Evolutionary conservation across 192 early-diverging fungal genomes (phyloP), one percentile per base, ranked within the genome.

Genomic region (Allomyces macrogynus): DNA sequence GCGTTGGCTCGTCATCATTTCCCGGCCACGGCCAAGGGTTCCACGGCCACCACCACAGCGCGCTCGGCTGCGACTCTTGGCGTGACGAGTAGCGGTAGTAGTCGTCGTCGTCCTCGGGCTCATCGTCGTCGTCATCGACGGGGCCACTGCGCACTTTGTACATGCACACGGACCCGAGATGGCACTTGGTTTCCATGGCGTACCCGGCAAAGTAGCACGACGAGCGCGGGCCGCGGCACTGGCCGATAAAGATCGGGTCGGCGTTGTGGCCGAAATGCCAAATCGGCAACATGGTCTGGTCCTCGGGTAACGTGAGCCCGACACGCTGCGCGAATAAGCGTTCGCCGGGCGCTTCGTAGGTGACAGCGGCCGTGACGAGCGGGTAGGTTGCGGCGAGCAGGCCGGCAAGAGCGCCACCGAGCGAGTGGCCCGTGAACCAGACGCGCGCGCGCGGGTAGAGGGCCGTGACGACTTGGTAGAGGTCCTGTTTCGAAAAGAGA

Each of bases 241-340:
- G 77, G 25, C 95, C 95, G 67, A 87, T 77, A 72, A 82, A 97
- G 24, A 97, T 84, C 11, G 93, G 92, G 74, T 97, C 95, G 3
- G 86, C 87, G 3, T 83, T 86, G 74, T 97, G 84, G 5, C 92
- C 93, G 69, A 93, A 72, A 64, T 97, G 95, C 70, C 82, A 97
- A 27, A 95, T 82, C n/a, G 92, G 87, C 22, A 82, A 62, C 23
- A 69, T 66, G 14, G 24, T 22, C 63, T 91, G 64, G 24, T 81
- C 72, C 5, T 81, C 68, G 14, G 84, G 80, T 66, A 68, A 44
- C 1, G 89, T 85, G 61, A 96, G 74, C 65, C 94, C 92, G 14
- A 97, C 72, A 24, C 93, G 78, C 43, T 67, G 27, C 7, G 95
- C 86, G 11, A 88, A 86, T 62, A 88, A 67, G 9, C 75, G 70